Base-by-base conservation (phyloP, 345 rosid species). In the Zanthoxylum bungeanum region DNA sequence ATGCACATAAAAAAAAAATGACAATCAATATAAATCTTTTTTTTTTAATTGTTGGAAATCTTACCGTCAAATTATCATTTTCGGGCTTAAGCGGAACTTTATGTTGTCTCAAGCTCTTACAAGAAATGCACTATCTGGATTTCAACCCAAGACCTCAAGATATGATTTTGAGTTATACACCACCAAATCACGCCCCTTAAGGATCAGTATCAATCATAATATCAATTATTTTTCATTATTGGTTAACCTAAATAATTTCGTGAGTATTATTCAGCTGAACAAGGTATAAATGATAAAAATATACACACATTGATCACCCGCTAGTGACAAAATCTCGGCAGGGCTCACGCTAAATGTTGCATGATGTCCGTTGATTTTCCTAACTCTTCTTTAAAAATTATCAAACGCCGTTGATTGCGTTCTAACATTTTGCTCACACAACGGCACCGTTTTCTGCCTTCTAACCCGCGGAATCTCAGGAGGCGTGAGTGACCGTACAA, bases 401-500 rank as follows among this genome's bases (percentile, higher is more conserved):
- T 92, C 90, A 28, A 90, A 87, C 64, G 93, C 80, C 46, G 88
- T 72, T 39, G 85, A 36, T 69, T 79, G 85, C 2, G 66, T 40
- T 44, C 73, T 68, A n/a, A 59, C 73, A 62, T 60, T 79, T 70
- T 73, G 69, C 2, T 51, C 72, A 1, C 21, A 19, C 58, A 69
- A 69, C 80, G 91, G 67, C 63, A 79, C 55, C 77, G 85, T 81
- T 24, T 68, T 81, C 40, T 50, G 72, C 70, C 85, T 76, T 64
- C 66, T 79, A 7, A 73, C 61, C 2, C 83, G 83, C 4, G 96
- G 92, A 59, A 90, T 65, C 81, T 68, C 86, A 8, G 99, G 98
- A 53, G 98, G 99, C 6, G 84, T 77, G 2, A 88, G 27, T 30
- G 97, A 84, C 57, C 99, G 77, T 9, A 95, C 79, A 9, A 95